Conservation (phyloP, 129 eudicot genomes). For the Cynara cardunculus region DNA sequence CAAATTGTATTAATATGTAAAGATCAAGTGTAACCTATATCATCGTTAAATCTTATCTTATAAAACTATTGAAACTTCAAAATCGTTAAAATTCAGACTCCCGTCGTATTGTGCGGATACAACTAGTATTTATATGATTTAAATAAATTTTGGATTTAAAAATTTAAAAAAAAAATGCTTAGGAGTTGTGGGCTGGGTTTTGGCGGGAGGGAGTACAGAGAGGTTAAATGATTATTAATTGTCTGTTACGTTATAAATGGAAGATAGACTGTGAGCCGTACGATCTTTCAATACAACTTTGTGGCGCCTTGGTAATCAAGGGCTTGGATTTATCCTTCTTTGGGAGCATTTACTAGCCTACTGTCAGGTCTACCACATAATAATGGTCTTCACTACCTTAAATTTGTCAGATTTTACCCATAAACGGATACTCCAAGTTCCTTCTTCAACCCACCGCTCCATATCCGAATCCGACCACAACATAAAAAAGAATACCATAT, state of each 20-base stretch:
- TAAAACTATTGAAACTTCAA: no score
- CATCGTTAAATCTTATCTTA: no score
- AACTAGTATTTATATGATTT: no score
- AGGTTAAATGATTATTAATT: constrained; percentile 28
- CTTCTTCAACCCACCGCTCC: not conserved
- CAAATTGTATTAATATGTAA: no score
- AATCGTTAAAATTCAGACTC: no score
- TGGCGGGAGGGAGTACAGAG: constrained; percentile 26
- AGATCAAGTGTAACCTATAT: no score
- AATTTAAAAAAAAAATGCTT: not conserved
- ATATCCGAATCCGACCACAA: no score
- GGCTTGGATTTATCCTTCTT: constrained; percentile 1
- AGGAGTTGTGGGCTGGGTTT: constrained; percentile 13
- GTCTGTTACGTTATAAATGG: constrained; percentile 28
- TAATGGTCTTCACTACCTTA: constrained; percentile 28
- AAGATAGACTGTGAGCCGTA: constrained; percentile 13
- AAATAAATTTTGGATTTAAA: no score
- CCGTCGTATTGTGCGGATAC: no score
- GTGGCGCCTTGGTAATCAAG: constrained; percentile 10
- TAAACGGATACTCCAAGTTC: constrained; percentile 24
- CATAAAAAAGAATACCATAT: no score
- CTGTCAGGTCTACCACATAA: constrained; percentile 28
- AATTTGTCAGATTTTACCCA: constrained; percentile 34
- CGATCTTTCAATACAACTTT: constrained; percentile 7
- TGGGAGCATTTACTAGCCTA: constrained; percentile 28